These are phyloP conservation scores for Striga hermonthica DNA, from an alignment of 305 asterid genomes.

Conservation along the genomic window DNA sequence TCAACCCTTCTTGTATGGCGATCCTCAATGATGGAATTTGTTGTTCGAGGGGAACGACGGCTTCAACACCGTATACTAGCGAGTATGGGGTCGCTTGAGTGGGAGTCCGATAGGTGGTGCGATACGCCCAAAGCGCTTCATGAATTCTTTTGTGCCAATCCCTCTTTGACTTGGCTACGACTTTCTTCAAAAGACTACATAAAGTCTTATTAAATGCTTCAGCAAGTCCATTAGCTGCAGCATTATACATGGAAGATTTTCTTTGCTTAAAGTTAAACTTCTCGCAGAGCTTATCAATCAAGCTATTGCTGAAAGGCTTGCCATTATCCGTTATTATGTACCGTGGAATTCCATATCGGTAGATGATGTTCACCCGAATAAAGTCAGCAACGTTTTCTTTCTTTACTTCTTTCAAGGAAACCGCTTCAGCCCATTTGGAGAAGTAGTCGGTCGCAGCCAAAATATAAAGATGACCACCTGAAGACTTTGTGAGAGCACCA, in stretches of 20 bases:
- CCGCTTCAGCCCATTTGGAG: neutral
- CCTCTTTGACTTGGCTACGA: neutral
- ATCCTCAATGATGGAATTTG: neutral
- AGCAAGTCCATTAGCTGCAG: too few relatives aligned
- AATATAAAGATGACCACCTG: neutral
- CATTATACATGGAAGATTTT: too few relatives aligned
- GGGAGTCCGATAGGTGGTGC: neutral
- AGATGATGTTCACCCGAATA: too few relatives aligned
- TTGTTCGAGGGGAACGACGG: neutral
- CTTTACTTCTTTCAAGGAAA: neutral
- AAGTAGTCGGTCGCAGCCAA: neutral
- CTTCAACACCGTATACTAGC: neutral
- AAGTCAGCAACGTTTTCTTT: neutral
- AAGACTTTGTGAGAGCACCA: neutral
- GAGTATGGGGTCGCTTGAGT: too few relatives aligned
- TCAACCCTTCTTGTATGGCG: neutral
- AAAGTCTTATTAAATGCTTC: neutral
- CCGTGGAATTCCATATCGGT: neutral
- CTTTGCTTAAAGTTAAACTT: too few relatives aligned
- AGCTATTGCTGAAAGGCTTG: neutral
- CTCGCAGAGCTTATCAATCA: neutral
- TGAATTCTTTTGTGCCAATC: neutral
- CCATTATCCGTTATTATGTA: neutral
- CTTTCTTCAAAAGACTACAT: neutral
- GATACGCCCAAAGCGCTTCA: neutral